These are phyloP conservation scores for Erythrobasidium hasegawianum DNA, from an alignment of 1,284 basidiomycete species.

Conservation along the genomic window DNA sequence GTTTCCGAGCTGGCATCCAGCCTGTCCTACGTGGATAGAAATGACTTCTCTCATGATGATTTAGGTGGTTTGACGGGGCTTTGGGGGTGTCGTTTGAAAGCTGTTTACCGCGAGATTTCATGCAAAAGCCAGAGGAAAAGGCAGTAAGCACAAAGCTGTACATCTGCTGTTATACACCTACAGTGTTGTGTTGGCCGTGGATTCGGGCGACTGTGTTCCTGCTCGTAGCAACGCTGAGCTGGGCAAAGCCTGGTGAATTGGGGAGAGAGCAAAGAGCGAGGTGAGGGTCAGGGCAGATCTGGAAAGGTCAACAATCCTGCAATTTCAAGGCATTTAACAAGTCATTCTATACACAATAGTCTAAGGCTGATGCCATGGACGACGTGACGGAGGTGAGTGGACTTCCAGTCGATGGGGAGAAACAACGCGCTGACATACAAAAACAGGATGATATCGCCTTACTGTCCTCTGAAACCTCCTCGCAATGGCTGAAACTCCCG, in stretches of 20 bases:
- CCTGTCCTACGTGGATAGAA: constrained; percentile 36
- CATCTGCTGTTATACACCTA: not conserved
- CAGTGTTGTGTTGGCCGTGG: not conserved
- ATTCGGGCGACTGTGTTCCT: constrained; percentile 19
- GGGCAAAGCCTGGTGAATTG: constrained; percentile 8
- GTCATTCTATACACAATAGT: no score
- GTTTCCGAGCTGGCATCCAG: constrained; percentile 70
- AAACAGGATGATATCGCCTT: constrained; percentile 21
- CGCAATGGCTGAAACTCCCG: constrained; percentile 17
- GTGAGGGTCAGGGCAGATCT: not conserved
- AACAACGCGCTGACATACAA: not conserved
- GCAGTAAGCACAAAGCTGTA: no score
- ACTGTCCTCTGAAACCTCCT: not conserved
- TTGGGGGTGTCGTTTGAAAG: constrained; percentile 7
- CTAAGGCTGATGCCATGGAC: constrained; percentile 11
- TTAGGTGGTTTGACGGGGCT: not conserved
- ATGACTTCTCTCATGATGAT: constrained; percentile 30
- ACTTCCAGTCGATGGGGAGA: no score
- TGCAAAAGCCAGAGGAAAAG: no score
- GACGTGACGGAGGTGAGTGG: constrained; percentile 31
- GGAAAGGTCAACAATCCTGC: no score
- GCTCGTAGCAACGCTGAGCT: constrained; percentile 34
- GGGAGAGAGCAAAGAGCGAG: constrained; percentile 1
- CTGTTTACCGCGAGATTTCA: constrained; percentile 1
- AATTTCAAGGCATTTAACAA: no score